Conservation (phyloP, 2,329 filamentous ascomycete genomes). For the Aspergillus ruber region DNA sequence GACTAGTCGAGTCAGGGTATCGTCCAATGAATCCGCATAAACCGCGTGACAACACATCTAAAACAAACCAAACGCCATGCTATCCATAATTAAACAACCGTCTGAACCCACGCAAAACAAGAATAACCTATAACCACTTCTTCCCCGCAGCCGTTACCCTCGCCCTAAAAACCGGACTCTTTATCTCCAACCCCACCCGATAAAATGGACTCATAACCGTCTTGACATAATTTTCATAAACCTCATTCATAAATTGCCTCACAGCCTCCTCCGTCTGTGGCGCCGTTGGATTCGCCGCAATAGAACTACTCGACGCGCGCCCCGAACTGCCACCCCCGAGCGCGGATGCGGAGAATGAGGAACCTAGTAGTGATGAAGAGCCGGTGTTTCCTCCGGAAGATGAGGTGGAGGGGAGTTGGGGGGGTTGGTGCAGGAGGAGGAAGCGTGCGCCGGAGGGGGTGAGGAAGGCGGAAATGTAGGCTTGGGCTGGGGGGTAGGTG, state of each 20-base stretch:
- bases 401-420: conserved; percentile 41
- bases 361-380: conserved; percentile 27
- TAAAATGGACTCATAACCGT: conserved; percentile 97
- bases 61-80: conserved; percentile 15
- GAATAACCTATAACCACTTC: conserved; percentile 71
- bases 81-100: conserved; percentile 5
- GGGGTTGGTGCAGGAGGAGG: conserved; percentile 82
- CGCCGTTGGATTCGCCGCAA: conserved; percentile 76
- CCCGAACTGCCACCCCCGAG: conserved; percentile 10
- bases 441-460: conserved; percentile 91
- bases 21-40: neutral
- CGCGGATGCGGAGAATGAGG: conserved; percentile 15
- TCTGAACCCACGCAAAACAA: conserved; percentile 14
- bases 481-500: conserved; percentile 76
- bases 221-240: conserved; percentile 96
- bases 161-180: conserved; percentile 76
- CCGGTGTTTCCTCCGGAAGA: conserved; percentile 16
- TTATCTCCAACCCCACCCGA: conserved; percentile 72
- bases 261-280: conserved; percentile 93
- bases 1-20: too few relatives aligned
- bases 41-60: too few relatives aligned
- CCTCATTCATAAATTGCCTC: conserved; percentile 86
- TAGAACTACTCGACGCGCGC: conserved; percentile 57
- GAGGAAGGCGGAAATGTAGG: conserved; percentile 90
- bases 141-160: conserved; percentile 81